A percentile compares a stretch with the other conserved stretches of the same genome.
These are phyloP conservation scores for Eimeria sp. DNA, from an alignment of 169 alveolate genomes.

Conservation along the genomic window DNA sequence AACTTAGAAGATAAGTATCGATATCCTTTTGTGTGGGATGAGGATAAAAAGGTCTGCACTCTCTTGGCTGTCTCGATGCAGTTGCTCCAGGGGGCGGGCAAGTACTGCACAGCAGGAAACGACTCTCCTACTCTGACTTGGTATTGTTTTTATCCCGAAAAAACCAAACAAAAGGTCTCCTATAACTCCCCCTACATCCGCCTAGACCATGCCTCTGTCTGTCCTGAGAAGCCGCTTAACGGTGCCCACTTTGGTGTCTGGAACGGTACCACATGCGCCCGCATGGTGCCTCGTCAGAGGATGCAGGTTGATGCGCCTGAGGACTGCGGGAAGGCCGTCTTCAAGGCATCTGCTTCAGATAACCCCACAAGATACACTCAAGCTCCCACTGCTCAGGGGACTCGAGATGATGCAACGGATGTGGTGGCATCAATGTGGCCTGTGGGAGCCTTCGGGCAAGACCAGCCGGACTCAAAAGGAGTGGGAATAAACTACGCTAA, in stretches of 20 bases:
- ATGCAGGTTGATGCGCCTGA: neutral
- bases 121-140: conserved; percentile 34
- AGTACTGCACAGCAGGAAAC: conserved; percentile 68
- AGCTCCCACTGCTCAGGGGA: conserved; percentile 20
- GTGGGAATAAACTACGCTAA: conserved; percentile 77
- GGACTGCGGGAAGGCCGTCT: conserved; percentile 50
- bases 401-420: neutral
- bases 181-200: conserved; percentile 74
- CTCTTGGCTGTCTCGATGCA: conserved; percentile 71
- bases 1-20: conserved; percentile 8
- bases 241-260: conserved; percentile 78
- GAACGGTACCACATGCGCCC: conserved; percentile 60
- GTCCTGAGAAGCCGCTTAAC: conserved; percentile 52
- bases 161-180: neutral
- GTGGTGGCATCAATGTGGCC: conserved; percentile 54
- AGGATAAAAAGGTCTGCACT: conserved; percentile 9
- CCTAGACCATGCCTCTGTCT: conserved; percentile 51
- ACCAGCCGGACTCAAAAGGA: conserved; percentile 72
- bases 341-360: conserved; percentile 42
- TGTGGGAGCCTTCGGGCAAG: conserved; percentile 56
- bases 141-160: conserved; percentile 74
- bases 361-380: conserved; percentile 67
- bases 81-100: conserved; percentile 65
- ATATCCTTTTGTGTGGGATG: conserved; percentile 65
- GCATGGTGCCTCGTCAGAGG: conserved; percentile 19